Evolutionary conservation across 805 yeast genomes (phyloP), one percentile per base, ranked within the genome.

Genomic region (Lachancea sp.): DNA sequence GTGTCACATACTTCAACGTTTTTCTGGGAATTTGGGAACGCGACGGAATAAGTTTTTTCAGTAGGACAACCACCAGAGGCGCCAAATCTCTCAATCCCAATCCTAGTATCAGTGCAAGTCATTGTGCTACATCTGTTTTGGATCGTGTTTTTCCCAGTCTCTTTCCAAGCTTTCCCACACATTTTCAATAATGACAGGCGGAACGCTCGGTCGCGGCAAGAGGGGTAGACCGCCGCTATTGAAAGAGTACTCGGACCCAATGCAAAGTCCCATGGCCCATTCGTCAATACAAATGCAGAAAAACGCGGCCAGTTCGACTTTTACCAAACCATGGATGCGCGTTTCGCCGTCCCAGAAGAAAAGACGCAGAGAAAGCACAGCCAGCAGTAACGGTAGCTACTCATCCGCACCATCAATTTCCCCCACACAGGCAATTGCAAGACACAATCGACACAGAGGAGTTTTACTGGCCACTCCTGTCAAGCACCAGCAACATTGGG

Each of bases 201-300:
- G 29, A n/a, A 30, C 32, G 12, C 36, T 18, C 29, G 43, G 22
- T 3, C 37, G 37, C 32, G 25, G 31, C 15, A 59, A 56, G 36
- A 55, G 69, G 46, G 69, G 69, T 3, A 57, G 69, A 56, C 69
- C 69, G 7, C 62, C 64, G 12, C 56, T 65, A 10, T 56, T 60
- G 11, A 65, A 63, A 47, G 55, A 60, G 22, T 65, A 65, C 38
- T 53, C 56, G 9, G 57, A 63, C 42, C 68, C 68, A 11, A 49
- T 63, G 54, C 57, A 62, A 42, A 57, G 63, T 13, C 69, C 69
- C 17, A 63, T 65, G 67, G 69, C 69, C 3, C 57, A 56, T 19
- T 59, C 67, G 2, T 65, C 69, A 1, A 35, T 59, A 44, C 55
- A 57, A 40, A 63, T 65, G 26, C 65, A 63, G 35, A 59, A 48